Base-by-base conservation (phyloP, 2,329 filamentous ascomycete species). In the Thielaviopsis ethacetica region DNA sequence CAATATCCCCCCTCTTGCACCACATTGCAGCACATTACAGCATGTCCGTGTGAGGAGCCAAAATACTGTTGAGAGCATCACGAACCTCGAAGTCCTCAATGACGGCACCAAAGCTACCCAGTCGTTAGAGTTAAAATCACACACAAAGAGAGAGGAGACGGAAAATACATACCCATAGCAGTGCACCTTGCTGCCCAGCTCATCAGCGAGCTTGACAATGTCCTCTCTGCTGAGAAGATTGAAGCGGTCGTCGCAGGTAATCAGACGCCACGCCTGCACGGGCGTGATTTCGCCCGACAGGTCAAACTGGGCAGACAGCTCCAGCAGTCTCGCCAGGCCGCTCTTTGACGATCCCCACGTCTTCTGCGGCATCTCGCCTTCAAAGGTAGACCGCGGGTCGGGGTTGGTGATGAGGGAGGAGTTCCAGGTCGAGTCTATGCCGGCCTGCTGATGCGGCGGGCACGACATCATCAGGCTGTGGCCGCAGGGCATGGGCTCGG, bases 401-500 rank as follows among this genome's bases (percentile, higher is more conserved):
- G 69, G 65, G 22, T 69, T 65, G 49, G 67, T 71, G 62, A 68
- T 67, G 62, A 75, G 71, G 56, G 66, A 66, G 58, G 71, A 71
- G 26, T 78, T 79, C 66, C 82, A 83, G 0, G 78, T 78, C 27
- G 77, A 73, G 12, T 79, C 74, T 50, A 71, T 65, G 56, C 72
- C 73, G 61, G 78, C 67, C 58, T 79, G 75, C 56, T 73, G 66
- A 61, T 83, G 81, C 5, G 91, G 88, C 53, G 91, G 91, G 68
- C 88, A 95, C 17, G 86, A 87, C 17, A 88, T 87, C 91, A 97
- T 97, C 64, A 97, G 76, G 4, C 88, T 91, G 70, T 98, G 93
- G 49, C 91, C 93, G 63, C 87, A 91, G 50, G 87, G 77, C 61
- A 85, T 81, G 64, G 59, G 55, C 49, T 58, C 50, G 22, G 56